A percentile compares a stretch with the other conserved stretches of the same genome.
phyloP scores from a whole-genome alignment of 1,284 basidiomycete species.

The Marasmius sp. region DNA sequence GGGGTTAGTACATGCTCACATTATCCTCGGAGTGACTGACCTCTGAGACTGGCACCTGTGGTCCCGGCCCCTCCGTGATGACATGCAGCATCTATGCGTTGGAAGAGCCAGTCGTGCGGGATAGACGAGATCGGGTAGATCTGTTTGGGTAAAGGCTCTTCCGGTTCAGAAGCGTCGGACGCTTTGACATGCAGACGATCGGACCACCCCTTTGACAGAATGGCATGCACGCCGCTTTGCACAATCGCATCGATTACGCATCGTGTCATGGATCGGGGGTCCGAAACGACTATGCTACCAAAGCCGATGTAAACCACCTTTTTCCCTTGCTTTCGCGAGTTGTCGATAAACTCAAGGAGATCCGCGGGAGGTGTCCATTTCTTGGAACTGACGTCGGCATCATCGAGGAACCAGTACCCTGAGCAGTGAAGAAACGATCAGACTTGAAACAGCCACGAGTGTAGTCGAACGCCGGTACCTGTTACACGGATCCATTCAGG shows the following conservation, averaged over 20 bases:
- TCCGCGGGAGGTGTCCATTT: slow-evolving; percentile 87
- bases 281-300: slow-evolving; percentile 96
- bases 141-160: slow-evolving; percentile 71
- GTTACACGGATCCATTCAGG: slow-evolving; percentile 97
- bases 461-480: slow-evolving; percentile 41
- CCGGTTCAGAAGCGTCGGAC: slow-evolving; percentile 55
- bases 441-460: neutral
- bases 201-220: slow-evolving; percentile 97
- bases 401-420: slow-evolving; percentile 96
- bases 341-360: slow-evolving; percentile 80
- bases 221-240: slow-evolving; percentile 83
- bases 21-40: slow-evolving; percentile 39
- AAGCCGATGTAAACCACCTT: slow-evolving; percentile 98
- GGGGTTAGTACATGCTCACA: neutral
- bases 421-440: slow-evolving; percentile 12
- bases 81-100: slow-evolving; percentile 90
- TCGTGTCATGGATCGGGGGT: slow-evolving; percentile 89
- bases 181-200: slow-evolving; percentile 80
- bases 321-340: slow-evolving; percentile 71
- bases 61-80: slow-evolving; percentile 98
- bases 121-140: slow-evolving; percentile 87
- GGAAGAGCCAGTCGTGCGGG: slow-evolving; percentile 97
- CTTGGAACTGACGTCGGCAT: slow-evolving; percentile 82
- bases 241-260: slow-evolving; percentile 88
- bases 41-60: slow-evolving; percentile 88